Evolutionary conservation across 1,139 yeast species (phyloP), one percentile per base, ranked within the genome.

Genomic region (Diutina scorzettiae): DNA sequence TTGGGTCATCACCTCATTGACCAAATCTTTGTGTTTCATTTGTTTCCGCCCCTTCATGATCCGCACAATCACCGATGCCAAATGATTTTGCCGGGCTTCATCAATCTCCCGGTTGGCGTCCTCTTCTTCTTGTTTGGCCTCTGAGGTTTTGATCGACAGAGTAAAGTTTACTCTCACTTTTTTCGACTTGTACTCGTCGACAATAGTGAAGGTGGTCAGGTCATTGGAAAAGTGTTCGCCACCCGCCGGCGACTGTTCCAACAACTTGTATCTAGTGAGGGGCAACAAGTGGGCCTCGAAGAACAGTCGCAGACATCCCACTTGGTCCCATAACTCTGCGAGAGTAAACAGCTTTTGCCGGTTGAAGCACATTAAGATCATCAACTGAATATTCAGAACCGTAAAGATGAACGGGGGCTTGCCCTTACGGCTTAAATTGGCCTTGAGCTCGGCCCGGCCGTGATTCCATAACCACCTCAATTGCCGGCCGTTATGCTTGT

Each of bases 401-500:
- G 83, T 82, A 55, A 93, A 81, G 31, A 72, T 63, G 50, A 84
- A 85, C 44, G 95, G 94, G 4, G 91, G 86, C 54, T 81, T 81
- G 5, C 94, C 89, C 43, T 81, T 81, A 50, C 81, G 78, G 5
- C 91, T 76, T 49, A 87, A 73, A 55, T 84, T 83, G n/a, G 95
- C 95, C 59, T 79, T 83, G 44, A 93, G 64, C 57, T 93, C 99
- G 48, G 95, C 94, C 60, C 93, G 83, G 39, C 95, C 86, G 56
- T 86, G 79, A 51, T 86, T 84, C 96, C 97, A 93, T 46, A 91
- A 71, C 98, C 98, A 93, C 55, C 84, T 82, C 53, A 93, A 73
- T 50, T 86, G 80, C 58, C 98, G 74, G 12, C 97, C 97, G 47
- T 71, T 76, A 58, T 91, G 96, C 53, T 83, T 83, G 40, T 71